Base-by-base conservation (phyloP, 2,329 filamentous ascomycete species). In the Tolypocladium capitatum region DNA sequence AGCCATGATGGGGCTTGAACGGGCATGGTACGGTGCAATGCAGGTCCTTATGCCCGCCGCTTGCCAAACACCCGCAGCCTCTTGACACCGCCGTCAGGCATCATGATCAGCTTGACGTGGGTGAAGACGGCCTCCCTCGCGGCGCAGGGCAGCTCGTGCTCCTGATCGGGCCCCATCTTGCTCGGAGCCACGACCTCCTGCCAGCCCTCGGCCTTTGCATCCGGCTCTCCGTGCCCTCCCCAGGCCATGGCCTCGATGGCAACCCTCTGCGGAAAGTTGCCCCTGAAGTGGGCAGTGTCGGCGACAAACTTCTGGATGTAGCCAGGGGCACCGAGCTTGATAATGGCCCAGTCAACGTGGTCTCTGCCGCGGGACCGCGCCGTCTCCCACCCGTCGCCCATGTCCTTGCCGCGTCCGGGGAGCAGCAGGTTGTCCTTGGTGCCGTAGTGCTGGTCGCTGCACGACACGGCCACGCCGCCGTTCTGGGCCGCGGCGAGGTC, bases 61-160 rank as follows among this genome's bases (percentile, higher is more conserved):
- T 57, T 65, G 21, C 64, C 65, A 57, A 65, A 65, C 33, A 59
- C 63, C 47, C 88, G 78, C 54, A 96, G 76, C 53, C 90, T 74
- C 78, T 94, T 95, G 3, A 96, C 85, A 24, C 91, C 90, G 32
- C 91, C 90, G 65, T 97, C 90, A 0, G 91, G 91, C 56, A 95
- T 87, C 62, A 96, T 92, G 32, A 87, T 85, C 62, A 97, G 72
- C 75, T 94, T 96, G 21, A 90, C 81, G 67, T 92, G 89, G 13
- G 84, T 88, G 59, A 87, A 85, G 2, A 72, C 68, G 60, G 71
- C 74, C 34, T 79, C 78, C 55, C 73, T 69, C 18, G 79, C 69
- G 49, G 72, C 58, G 47, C 70, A 75, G 31, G 66, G 68, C 60
- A 84, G 86, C 52, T 76, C 74, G 61, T 88, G 84, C 68, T 89